Evolutionary conservation across 495 filamentous ascomycete species (phyloP).

Genomic region (Tuber brumale): DNA sequence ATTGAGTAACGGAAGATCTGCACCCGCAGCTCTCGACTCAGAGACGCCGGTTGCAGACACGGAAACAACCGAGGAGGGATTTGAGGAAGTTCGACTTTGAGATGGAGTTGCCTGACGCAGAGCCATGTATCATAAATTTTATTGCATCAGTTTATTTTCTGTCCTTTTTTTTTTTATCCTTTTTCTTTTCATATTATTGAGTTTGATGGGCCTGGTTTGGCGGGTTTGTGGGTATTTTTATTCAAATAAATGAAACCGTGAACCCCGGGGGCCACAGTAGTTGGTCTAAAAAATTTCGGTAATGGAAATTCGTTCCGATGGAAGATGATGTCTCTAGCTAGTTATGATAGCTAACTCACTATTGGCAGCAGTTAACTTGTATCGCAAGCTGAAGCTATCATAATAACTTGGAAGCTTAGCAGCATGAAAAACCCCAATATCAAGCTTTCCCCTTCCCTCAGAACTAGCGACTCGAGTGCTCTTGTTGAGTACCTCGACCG

Average conservation of each 20-base stretch:
- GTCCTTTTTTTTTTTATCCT: neutral
- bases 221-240: neutral
- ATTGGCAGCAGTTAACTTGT: neutral
- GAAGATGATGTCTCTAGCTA: neutral
- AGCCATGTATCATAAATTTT: conserved; percentile 15
- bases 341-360: neutral
- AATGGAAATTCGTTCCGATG: neutral
- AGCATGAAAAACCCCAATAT: neutral
- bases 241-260: neutral
- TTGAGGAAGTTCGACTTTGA: conserved; percentile 53
- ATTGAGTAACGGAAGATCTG: conserved; percentile 7
- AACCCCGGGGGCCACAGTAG: neutral
- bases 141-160: conserved; percentile 10
- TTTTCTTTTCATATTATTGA: neutral
- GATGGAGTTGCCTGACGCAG: neutral
- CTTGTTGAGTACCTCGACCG: neutral
- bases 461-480: neutral
- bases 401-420: neutral
- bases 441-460: neutral
- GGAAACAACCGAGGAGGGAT: conserved; percentile 47
- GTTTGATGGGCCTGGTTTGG: neutral
- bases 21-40: conserved; percentile 19
- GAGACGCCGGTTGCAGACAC: conserved; percentile 36
- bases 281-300: neutral
- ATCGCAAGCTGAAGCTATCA: neutral